Percentiles rank a stretch among this genome's conserved stretches.
phyloP scores from a whole-genome alignment of 169 alveolate genomes.

The Babesia caballi region DNA sequence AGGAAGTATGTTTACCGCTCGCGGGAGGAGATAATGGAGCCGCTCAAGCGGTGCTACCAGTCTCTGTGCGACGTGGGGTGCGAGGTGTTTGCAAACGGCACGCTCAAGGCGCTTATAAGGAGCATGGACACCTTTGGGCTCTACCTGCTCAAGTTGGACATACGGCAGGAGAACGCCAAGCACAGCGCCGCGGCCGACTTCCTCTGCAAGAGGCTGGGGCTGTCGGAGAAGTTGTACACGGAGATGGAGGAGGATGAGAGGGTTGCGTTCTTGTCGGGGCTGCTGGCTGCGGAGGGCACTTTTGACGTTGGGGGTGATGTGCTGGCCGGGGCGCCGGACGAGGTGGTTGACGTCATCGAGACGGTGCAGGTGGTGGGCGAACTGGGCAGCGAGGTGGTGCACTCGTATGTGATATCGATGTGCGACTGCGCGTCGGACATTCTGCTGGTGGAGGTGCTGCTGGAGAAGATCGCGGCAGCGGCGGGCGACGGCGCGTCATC shows the following conservation, averaged over 20 bases:
- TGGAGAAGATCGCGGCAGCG: slow-evolving; percentile 22
- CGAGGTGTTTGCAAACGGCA: slow-evolving; percentile 65
- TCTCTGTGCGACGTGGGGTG: slow-evolving; percentile 69
- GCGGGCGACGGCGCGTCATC: slow-evolving; percentile 13
- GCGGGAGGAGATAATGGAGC: slow-evolving; percentile 71
- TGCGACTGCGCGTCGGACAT: slow-evolving; percentile 79
- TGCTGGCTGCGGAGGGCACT: slow-evolving; percentile 57
- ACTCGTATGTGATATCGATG: slow-evolving; percentile 82
- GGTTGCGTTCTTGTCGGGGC: slow-evolving; percentile 55
- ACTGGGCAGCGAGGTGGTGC: slow-evolving; percentile 76
- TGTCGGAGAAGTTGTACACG: slow-evolving; percentile 62
- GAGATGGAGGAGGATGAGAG: slow-evolving; percentile 67
- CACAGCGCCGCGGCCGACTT: slow-evolving; percentile 74
- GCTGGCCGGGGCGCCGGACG: slow-evolving; percentile 34
- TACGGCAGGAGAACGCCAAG: slow-evolving; percentile 79
- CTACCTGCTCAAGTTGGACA: slow-evolving; percentile 73
- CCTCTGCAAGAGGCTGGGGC: slow-evolving; percentile 60
- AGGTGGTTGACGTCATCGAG: slow-evolving; percentile 65
- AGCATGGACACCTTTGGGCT: slow-evolving; percentile 77
- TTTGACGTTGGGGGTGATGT: slow-evolving; percentile 15
- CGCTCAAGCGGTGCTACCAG: slow-evolving; percentile 62
- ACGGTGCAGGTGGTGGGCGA: slow-evolving; percentile 75
- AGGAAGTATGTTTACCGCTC: slow-evolving; percentile 33
- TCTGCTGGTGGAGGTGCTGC: slow-evolving; percentile 71
- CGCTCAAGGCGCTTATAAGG: slow-evolving; percentile 68